Evolutionary conservation across 2,329 filamentous ascomycete species (phyloP).

Genomic region (Xylariaceae sp.): DNA sequence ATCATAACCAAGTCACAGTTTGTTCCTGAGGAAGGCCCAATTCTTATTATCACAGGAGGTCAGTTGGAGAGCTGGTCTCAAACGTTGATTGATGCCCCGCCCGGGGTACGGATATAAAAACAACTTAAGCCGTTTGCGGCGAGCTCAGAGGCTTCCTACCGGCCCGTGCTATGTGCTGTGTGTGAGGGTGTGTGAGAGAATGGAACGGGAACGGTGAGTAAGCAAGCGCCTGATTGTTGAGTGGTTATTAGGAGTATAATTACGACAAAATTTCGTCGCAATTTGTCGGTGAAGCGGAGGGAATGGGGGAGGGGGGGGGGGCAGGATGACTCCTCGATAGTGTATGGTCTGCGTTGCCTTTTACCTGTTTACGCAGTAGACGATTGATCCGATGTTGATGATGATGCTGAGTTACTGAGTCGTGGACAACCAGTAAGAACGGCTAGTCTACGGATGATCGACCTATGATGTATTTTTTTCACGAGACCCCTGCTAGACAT

Average conservation of each 20-base stretch:
- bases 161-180: slow-evolving; percentile 5
- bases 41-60: slow-evolving; percentile 5
- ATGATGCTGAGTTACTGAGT: slow-evolving; percentile 5
- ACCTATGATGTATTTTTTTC: slow-evolving; percentile 35
- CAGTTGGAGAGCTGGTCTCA: slow-evolving; percentile 1
- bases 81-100: slow-evolving; percentile 5
- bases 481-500: slow-evolving; percentile 8
- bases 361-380: slow-evolving; percentile 10
- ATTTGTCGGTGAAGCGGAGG: slow-evolving; percentile 23
- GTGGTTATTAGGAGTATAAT: slow-evolving; percentile 20
- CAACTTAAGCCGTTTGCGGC: not conserved
- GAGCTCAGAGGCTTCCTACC: slow-evolving; percentile 1
- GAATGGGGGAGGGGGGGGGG: too few species aligned
- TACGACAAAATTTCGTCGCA: slow-evolving; percentile 17
- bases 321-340: not conserved
- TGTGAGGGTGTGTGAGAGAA: slow-evolving; percentile 9
- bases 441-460: slow-evolving; percentile 27
- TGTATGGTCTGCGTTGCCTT: slow-evolving; percentile 12
- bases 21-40: slow-evolving; percentile 16
- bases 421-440: slow-evolving; percentile 20
- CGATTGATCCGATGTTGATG: slow-evolving; percentile 20
- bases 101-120: not conserved
- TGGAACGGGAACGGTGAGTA: not conserved
- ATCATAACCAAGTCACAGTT: slow-evolving; percentile 32
- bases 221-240: slow-evolving; percentile 19